Evolutionary conservation across 2,329 filamentous ascomycete genomes (phyloP).

Genomic region (Alternaria sp.): DNA sequence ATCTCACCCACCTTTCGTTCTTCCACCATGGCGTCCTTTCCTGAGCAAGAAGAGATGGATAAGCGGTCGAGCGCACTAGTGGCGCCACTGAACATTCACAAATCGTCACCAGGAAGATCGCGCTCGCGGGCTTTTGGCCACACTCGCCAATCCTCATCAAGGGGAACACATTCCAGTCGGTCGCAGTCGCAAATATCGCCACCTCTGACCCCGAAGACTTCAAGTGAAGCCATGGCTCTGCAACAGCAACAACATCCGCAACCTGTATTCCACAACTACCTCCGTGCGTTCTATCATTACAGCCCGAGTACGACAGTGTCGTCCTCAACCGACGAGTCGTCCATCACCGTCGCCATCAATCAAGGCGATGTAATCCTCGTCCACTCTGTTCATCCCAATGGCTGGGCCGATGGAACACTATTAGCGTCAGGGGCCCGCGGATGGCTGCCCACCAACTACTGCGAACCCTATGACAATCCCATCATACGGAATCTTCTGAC

Average conservation of each 20-base stretch:
- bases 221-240: conserved; percentile 64
- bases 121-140: conserved; percentile 32
- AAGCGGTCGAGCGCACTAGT: conserved; percentile 46
- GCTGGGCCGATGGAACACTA: conserved; percentile 96
- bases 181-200: conserved; percentile 71
- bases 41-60: conserved; percentile 36
- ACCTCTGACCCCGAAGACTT: conserved; percentile 74
- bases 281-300: conserved; percentile 93
- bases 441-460: conserved; percentile 98
- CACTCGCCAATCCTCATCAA: conserved; percentile 43
- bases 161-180: conserved; percentile 36
- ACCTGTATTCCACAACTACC: conserved; percentile 88
- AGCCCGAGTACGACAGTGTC: conserved; percentile 77
- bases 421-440: conserved; percentile 84
- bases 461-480: conserved; percentile 89
- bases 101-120: conserved; percentile 38
- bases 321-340: conserved; percentile 71
- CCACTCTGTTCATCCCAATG: conserved; percentile 96
- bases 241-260: conserved; percentile 55
- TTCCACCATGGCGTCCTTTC: conserved; percentile 36
- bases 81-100: conserved; percentile 47
- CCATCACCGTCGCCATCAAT: conserved; percentile 81
- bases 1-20: background rate
- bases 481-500: conserved; percentile 85
- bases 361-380: conserved; percentile 92